Evolutionary conservation across 208 protist species (phyloP), one percentile per base, ranked within the genome.

Genomic region (Trypanosoma platydactyli): DNA sequence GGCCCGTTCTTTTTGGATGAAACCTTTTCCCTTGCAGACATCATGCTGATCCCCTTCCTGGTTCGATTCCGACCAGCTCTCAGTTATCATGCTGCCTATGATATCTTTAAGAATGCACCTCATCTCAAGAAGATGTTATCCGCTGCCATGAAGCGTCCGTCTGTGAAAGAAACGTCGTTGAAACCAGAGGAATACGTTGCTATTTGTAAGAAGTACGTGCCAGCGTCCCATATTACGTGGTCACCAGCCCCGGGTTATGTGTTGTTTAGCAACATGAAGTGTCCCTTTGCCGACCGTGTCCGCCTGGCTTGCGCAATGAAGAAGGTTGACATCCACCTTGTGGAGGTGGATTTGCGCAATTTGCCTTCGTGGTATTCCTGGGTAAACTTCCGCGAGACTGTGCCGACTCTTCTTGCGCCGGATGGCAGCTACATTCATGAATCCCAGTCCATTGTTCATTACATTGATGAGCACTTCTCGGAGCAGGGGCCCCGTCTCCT

Each of bases 1-100:
- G 67, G 88, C 25, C 84, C 82, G 25, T 94, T 74, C 79, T 79
- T 80, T 67, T 78, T 79, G 42, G 88, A 88, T 73, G 73, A 73
- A n/a, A 65, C 64, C 42, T 89, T 94, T 80, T 83, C 84, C n/a
- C 71, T 91, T 62, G 88, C 80, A 9, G 88, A 94, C 56, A 60
- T 86, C 25, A 76, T 75, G 62, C n/a, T 94, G 4, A 60, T 88
- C 50, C 84, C 88, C 22, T 94, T 94, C 58, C 73, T 94, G 49
- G 56, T 79, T 44, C 83, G 79, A 22, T 84, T 91, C 56, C 66
- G 76, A 27, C 58, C 57, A 20, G 60, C 68, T 35, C 61, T 94
- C 58, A 56, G 60, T 53, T 94, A 89, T 76, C 82, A 86, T 79
- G 48, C 68, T 30, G 84, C 75, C 44, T 84, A 85, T 66, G 76